Evolutionary conservation across 805 yeast genomes (phyloP).

Genomic region (Tetrapisispora fleetii): DNA sequence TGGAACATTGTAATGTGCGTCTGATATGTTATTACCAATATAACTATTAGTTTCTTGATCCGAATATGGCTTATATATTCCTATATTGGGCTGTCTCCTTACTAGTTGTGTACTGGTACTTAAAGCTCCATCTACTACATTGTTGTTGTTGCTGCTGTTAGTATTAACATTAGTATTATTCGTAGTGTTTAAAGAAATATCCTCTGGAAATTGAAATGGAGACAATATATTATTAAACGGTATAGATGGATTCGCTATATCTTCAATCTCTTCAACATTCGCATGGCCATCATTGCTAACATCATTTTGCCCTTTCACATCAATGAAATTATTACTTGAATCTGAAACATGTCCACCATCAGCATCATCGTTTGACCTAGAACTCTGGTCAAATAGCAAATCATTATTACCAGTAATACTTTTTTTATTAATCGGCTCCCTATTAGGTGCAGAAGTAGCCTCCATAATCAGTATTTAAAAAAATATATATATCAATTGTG

Average conservation of each 20-base stretch:
- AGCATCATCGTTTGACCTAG: background rate
- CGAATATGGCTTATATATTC: slow-evolving; percentile 5
- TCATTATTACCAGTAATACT: too few relatives aligned
- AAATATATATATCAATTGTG: too few relatives aligned
- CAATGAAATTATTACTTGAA: background rate
- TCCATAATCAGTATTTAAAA: too few relatives aligned
- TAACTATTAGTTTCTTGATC: background rate
- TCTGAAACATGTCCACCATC: background rate
- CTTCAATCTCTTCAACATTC: slow-evolving; percentile 17
- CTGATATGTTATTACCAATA: background rate
- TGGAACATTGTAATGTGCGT: background rate
- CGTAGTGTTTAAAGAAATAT: background rate
- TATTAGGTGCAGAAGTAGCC: too few relatives aligned
- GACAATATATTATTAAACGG: slow-evolving; percentile 11
- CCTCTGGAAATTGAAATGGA: background rate
- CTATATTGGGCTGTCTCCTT: slow-evolving; percentile 11
- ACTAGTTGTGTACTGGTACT: slow-evolving; percentile 7
- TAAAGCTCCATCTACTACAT: background rate
- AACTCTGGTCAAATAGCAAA: too few relatives aligned
- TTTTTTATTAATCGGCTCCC: too few relatives aligned
- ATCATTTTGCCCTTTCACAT: background rate
- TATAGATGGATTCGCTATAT: slow-evolving; percentile 23
- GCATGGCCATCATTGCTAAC: background rate
- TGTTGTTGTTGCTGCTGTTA: background rate
- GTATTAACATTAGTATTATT: background rate